A percentile compares a stretch with the other conserved stretches of the same genome.
These are phyloP conservation scores for Trichoderma polysporum DNA, from an alignment of 2,329 filamentous ascomycete genomes.

Conservation along the genomic window DNA sequence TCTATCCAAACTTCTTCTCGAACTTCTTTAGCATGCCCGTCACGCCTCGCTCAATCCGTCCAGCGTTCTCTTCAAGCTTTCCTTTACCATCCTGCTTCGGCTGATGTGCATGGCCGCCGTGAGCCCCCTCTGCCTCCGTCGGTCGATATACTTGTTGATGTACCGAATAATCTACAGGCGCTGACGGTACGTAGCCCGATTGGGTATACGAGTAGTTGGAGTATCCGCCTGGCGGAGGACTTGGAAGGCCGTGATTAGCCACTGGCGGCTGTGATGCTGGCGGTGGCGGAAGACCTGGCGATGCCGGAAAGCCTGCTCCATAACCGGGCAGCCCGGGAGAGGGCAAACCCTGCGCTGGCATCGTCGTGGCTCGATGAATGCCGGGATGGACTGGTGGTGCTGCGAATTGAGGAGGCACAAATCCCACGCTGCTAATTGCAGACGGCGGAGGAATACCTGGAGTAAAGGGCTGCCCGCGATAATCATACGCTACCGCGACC, in stretches of 20 bases:
- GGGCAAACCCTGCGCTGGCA: conserved; percentile 45
- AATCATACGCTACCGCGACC: conserved; percentile 58
- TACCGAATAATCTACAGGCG: conserved; percentile 52
- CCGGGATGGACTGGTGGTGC: conserved; percentile 42
- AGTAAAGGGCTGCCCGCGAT: conserved; percentile 53
- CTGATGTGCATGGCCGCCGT: conserved; percentile 40
- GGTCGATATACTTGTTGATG: conserved; percentile 71
- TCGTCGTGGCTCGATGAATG: conserved; percentile 49
- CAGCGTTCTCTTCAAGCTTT: conserved; percentile 64
- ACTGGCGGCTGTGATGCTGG: conserved; percentile 35
- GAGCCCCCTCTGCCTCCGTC: conserved; percentile 58
- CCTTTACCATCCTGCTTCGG: conserved; percentile 47
- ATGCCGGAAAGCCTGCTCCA: conserved; percentile 45
- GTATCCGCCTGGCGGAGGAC: conserved; percentile 54
- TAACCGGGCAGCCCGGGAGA: conserved; percentile 45
- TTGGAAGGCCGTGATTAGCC: conserved; percentile 39
- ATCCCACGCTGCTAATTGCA: conserved; percentile 40
- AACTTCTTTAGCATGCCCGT: conserved; percentile 73
- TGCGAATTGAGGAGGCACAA: conserved; percentile 46
- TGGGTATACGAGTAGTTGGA: conserved; percentile 51
- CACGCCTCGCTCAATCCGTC: conserved; percentile 67
- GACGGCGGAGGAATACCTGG: conserved; percentile 51
- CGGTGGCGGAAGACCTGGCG: conserved; percentile 43
- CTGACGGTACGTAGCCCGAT: conserved; percentile 28
- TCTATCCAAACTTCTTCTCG: conserved; percentile 68